Evolutionary conservation across 805 yeast genomes (phyloP).

Genomic region (Jamesozyma lodderae): DNA sequence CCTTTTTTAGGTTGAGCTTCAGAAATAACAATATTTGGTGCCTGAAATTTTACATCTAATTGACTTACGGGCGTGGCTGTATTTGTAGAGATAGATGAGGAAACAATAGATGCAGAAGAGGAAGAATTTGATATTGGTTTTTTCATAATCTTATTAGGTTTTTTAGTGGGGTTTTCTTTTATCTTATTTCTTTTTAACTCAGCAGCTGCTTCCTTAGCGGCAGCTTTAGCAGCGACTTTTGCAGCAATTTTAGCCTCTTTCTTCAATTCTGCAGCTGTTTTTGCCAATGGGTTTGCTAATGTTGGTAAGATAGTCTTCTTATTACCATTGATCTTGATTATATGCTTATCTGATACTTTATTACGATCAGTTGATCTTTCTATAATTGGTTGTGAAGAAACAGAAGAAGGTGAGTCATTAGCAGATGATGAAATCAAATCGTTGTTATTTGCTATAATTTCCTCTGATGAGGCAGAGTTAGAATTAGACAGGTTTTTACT

Average conservation of each 20-base stretch:
- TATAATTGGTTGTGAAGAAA: conserved; percentile 1
- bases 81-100: too few species aligned
- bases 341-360: conserved; percentile 22
- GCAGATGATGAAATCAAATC: too few species aligned
- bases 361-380: conserved; percentile 5
- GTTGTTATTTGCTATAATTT: too few species aligned
- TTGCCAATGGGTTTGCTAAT: conserved; percentile 22
- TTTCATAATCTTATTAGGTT: background rate
- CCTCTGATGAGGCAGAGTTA: background rate
- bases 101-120: too few species aligned
- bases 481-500: background rate
- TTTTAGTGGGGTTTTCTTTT: background rate
- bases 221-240: conserved; percentile 3
- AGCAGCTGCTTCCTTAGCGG: conserved; percentile 1
- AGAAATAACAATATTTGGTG: too few species aligned
- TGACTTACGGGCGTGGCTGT: too few species aligned
- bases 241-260: conserved; percentile 20
- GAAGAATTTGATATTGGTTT: background rate
- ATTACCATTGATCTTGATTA: conserved; percentile 33
- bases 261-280: conserved; percentile 27
- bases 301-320: conserved; percentile 33
- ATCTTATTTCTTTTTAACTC: background rate
- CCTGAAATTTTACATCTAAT: too few species aligned
- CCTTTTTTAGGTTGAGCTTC: too few species aligned
- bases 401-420: background rate